Conservation (phyloP, 2,329 filamentous ascomycete genomes). For the Colletotrichum cordylinicola region DNA sequence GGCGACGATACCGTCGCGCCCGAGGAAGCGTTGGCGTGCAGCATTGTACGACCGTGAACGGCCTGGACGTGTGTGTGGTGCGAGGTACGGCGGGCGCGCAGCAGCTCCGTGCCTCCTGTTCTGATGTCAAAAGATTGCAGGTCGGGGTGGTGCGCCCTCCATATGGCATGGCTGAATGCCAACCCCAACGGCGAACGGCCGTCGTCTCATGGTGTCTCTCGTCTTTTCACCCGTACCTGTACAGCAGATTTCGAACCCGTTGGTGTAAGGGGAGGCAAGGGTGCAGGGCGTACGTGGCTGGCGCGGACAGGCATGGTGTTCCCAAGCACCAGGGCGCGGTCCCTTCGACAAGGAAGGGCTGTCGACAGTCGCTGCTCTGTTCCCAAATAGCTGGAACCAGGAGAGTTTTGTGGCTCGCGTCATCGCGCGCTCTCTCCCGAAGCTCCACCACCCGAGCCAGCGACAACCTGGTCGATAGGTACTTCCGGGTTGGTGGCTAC, state of each 20-base stretch:
- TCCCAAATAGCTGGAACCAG: conserved; percentile 23
- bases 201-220: conserved; percentile 15
- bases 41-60: background rate
- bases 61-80: background rate
- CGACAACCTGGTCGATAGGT: background rate
- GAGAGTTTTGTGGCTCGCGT: conserved; percentile 25
- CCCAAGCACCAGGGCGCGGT: conserved; percentile 14
- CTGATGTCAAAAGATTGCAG: conserved; percentile 4
- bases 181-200: background rate
- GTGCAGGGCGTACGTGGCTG: conserved; percentile 19
- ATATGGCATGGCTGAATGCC: background rate
- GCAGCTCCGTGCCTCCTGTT: background rate
- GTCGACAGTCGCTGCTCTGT: conserved; percentile 13
- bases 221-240: conserved; percentile 6
- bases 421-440: conserved; percentile 21
- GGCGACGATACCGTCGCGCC: background rate
- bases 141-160: background rate
- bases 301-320: conserved; percentile 11
- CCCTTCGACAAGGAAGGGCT: conserved; percentile 15
- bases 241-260: conserved; percentile 6
- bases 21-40: background rate
- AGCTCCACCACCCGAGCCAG: conserved; percentile 18
- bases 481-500: background rate
- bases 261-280: conserved; percentile 11
- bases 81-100: background rate